A percentile compares a stretch with the other conserved stretches of the same genome.
Evolutionary conservation across 2,329 filamentous ascomycete species (phyloP).

Genomic region (Ascochyta koolunga): DNA sequence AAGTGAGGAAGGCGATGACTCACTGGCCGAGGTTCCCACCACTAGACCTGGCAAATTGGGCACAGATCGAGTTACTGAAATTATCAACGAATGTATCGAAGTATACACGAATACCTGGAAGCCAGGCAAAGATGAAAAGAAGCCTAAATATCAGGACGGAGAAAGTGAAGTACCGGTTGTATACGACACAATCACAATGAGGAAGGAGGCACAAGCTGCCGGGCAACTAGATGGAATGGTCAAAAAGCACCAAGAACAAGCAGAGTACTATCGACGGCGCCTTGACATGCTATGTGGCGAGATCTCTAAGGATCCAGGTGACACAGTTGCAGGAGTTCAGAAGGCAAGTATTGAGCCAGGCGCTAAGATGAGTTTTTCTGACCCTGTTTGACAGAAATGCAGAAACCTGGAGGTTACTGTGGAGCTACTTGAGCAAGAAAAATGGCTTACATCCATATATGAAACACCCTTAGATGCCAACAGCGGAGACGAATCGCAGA

Average conservation of each 20-base stretch:
- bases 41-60: slow-evolving; percentile 15
- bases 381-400: slow-evolving; percentile 61
- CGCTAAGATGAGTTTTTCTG: neutral
- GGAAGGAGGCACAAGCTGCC: slow-evolving; percentile 28
- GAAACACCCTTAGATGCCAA: neutral
- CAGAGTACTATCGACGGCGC: slow-evolving; percentile 21
- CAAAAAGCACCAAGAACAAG: slow-evolving; percentile 17
- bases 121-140: slow-evolving; percentile 21
- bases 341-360: neutral
- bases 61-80: slow-evolving; percentile 20
- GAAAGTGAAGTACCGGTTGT: slow-evolving; percentile 8
- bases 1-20: neutral
- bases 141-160: neutral
- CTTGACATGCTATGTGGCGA: slow-evolving; percentile 28
- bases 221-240: slow-evolving; percentile 20
- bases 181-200: slow-evolving; percentile 25
- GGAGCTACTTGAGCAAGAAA: slow-evolving; percentile 61
- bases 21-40: neutral
- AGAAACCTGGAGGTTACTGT: slow-evolving; percentile 69
- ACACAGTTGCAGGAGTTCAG: slow-evolving; percentile 45
- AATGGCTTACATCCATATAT: slow-evolving; percentile 50
- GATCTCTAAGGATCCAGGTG: slow-evolving; percentile 54
- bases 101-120: slow-evolving; percentile 26
- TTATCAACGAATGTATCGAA: slow-evolving; percentile 38
- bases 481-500: slow-evolving; percentile 2